Conservation (phyloP, 2,329 filamentous ascomycete species). For the Neofusicoccum sp. region DNA sequence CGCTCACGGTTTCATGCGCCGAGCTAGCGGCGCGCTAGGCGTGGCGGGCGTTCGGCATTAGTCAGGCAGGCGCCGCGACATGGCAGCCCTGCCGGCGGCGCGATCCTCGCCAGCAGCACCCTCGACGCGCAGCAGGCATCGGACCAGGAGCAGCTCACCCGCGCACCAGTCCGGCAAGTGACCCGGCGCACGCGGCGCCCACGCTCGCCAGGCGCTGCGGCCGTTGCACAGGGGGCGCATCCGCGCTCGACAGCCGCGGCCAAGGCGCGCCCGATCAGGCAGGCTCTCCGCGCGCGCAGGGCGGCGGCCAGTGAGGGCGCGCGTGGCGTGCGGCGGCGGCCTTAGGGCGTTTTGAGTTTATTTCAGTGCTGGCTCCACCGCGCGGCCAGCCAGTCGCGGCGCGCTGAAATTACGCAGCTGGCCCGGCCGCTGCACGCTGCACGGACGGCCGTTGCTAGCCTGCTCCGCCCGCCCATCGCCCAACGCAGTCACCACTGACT, state of each 20-base stretch:
- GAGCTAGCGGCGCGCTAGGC: slow-evolving; percentile 3
- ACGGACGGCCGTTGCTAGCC: slow-evolving; percentile 30
- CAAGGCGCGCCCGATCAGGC: slow-evolving; percentile 6
- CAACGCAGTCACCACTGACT: slow-evolving; percentile 22
- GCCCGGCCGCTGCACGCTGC: slow-evolving; percentile 22
- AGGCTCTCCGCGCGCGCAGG: slow-evolving; percentile 12
- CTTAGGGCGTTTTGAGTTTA: slow-evolving; percentile 23
- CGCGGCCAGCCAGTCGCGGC: slow-evolving; percentile 7
- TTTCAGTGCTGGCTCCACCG: slow-evolving; percentile 18
- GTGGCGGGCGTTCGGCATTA: slow-evolving; percentile 12
- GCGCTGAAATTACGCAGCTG: slow-evolving; percentile 14
- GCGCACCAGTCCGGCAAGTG: slow-evolving; percentile 12
- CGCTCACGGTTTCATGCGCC: slow-evolving; percentile 13
- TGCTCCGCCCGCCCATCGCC: slow-evolving; percentile 25
- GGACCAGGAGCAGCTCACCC: slow-evolving; percentile 10
- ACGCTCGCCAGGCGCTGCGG: slow-evolving; percentile 9
- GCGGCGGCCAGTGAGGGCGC: slow-evolving; percentile 7
- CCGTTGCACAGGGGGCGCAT: slow-evolving; percentile 15
- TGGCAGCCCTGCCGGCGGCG: not conserved
- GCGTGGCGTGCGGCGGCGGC: slow-evolving; percentile 19
- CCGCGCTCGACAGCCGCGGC: slow-evolving; percentile 7
- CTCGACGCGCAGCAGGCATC: slow-evolving; percentile 1
- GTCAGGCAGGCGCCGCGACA: not conserved
- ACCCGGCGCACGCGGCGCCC: slow-evolving; percentile 15
- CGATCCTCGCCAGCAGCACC: slow-evolving; percentile 5